Evolutionary conservation across 352 stramenopile species (phyloP).

Genomic region (Plasmopara viticola): DNA sequence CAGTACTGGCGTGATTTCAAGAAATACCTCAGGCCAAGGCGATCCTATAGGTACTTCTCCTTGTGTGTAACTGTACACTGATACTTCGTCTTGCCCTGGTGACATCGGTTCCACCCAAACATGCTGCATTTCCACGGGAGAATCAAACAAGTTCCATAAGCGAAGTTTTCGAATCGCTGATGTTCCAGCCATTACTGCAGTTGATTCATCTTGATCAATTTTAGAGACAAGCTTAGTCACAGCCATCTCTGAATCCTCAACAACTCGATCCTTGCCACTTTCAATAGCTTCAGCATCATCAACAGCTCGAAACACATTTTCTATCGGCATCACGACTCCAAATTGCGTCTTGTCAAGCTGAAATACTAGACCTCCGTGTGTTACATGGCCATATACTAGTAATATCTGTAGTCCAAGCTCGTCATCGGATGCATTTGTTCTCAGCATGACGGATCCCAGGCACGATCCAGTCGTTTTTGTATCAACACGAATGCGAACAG

Average conservation of each 20-base stretch:
- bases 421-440: slow-evolving; percentile 32
- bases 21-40: slow-evolving; percentile 25
- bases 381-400: slow-evolving; percentile 21
- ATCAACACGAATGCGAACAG: slow-evolving; percentile 24
- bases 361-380: slow-evolving; percentile 27
- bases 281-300: slow-evolving; percentile 5
- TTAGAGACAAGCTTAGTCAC: slow-evolving; percentile 15
- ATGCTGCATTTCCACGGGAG: slow-evolving; percentile 33
- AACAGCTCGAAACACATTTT: slow-evolving; percentile 11
- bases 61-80: slow-evolving; percentile 27
- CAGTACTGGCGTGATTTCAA: slow-evolving; percentile 21
- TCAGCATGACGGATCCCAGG: slow-evolving; percentile 26
- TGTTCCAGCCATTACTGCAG: slow-evolving; percentile 17
- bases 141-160: slow-evolving; percentile 39
- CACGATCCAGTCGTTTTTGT: slow-evolving; percentile 10
- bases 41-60: slow-evolving; percentile 14
- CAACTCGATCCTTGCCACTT: slow-evolving; percentile 1
- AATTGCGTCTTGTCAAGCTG: slow-evolving; percentile 29
- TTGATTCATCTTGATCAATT: slow-evolving; percentile 6
- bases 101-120: slow-evolving; percentile 28
- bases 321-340: slow-evolving; percentile 21
- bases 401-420: slow-evolving; percentile 21
- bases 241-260: slow-evolving; percentile 1
- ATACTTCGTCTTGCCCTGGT: slow-evolving; percentile 16
- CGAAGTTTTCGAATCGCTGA: slow-evolving; percentile 16